phyloP scores from a whole-genome alignment of 768 basidiomycete species.

The Neoboletus subvelutipes region DNA sequence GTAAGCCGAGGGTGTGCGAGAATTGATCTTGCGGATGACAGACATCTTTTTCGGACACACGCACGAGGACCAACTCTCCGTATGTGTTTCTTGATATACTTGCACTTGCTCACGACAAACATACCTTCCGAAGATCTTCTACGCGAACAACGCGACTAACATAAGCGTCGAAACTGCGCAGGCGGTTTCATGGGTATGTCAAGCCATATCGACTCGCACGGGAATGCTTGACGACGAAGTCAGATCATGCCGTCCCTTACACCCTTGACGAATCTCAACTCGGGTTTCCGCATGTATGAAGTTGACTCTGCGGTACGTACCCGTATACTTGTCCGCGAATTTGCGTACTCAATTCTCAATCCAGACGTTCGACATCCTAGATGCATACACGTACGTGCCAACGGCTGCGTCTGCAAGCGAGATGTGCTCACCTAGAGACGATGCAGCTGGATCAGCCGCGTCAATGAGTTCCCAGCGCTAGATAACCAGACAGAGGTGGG shows the following conservation, averaged over 20 bases:
- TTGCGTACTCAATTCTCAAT: neutral
- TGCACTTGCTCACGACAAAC: neutral
- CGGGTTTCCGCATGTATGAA: slow-evolving; percentile 57
- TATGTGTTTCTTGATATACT: slow-evolving; percentile 22
- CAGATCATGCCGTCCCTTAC: slow-evolving; percentile 56
- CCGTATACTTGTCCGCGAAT: neutral
- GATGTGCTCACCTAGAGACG: neutral
- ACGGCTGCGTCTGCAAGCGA: neutral
- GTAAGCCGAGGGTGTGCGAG: neutral
- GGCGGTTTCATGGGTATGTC: slow-evolving; percentile 46
- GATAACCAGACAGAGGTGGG: slow-evolving; percentile 56
- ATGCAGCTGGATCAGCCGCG: slow-evolving; percentile 61
- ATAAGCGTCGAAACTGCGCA: slow-evolving; percentile 55
- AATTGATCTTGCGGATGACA: slow-evolving; percentile 17
- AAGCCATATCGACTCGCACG: neutral
- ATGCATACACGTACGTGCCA: slow-evolving; percentile 64
- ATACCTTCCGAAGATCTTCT: slow-evolving; percentile 51
- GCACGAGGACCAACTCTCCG: slow-evolving; percentile 67
- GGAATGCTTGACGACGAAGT: neutral
- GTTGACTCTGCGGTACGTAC: slow-evolving; percentile 36
- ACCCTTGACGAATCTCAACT: slow-evolving; percentile 66
- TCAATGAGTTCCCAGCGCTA: slow-evolving; percentile 52
- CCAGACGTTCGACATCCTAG: slow-evolving; percentile 73
- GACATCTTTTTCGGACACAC: slow-evolving; percentile 74
- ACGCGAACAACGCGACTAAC: slow-evolving; percentile 64